phyloP scores from a whole-genome alignment of 331 rosid species.

The Malus hybrid region DNA sequence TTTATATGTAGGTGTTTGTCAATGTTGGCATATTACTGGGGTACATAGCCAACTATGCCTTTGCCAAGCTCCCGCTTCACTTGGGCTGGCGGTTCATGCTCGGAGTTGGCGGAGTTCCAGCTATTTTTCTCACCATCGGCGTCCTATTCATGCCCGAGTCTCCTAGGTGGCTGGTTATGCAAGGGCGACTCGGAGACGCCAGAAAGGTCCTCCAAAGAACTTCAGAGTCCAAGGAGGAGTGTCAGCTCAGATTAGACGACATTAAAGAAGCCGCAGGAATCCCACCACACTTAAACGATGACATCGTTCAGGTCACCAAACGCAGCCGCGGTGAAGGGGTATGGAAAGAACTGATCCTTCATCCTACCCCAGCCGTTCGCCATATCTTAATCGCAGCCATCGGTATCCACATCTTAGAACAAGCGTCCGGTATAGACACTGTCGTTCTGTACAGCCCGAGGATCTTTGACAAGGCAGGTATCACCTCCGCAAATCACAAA shows the following conservation, averaged over 20 bases:
- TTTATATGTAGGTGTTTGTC: slow-evolving; percentile 48
- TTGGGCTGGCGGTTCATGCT: slow-evolving; percentile 82
- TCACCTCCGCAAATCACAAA: background rate
- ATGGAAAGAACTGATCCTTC: slow-evolving; percentile 59
- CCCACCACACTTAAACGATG: slow-evolving; percentile 41
- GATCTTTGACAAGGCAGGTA: slow-evolving; percentile 57
- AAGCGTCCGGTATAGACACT: slow-evolving; percentile 58
- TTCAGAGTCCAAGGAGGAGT: slow-evolving; percentile 46
- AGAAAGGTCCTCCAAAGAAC: slow-evolving; percentile 52
- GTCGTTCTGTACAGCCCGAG: slow-evolving; percentile 60
- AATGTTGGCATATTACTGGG: slow-evolving; percentile 61
- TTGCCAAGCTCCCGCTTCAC: slow-evolving; percentile 29
- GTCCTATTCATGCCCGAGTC: slow-evolving; percentile 76
- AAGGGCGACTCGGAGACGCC: slow-evolving; percentile 68
- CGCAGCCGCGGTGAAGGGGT: slow-evolving; percentile 32
- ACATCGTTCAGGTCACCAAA: slow-evolving; percentile 34
- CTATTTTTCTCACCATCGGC: slow-evolving; percentile 26
- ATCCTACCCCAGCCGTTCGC: slow-evolving; percentile 62
- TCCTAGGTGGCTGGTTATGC: slow-evolving; percentile 82
- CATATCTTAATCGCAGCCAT: slow-evolving; percentile 47
- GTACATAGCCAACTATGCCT: slow-evolving; percentile 64
- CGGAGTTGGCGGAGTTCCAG: slow-evolving; percentile 58
- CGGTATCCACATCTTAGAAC: slow-evolving; percentile 67
- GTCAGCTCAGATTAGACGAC: slow-evolving; percentile 37
- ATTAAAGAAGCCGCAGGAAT: slow-evolving; percentile 70